These are phyloP conservation scores for Suillus bovinus DNA, from an alignment of 768 basidiomycete species.

Conservation along the genomic window DNA sequence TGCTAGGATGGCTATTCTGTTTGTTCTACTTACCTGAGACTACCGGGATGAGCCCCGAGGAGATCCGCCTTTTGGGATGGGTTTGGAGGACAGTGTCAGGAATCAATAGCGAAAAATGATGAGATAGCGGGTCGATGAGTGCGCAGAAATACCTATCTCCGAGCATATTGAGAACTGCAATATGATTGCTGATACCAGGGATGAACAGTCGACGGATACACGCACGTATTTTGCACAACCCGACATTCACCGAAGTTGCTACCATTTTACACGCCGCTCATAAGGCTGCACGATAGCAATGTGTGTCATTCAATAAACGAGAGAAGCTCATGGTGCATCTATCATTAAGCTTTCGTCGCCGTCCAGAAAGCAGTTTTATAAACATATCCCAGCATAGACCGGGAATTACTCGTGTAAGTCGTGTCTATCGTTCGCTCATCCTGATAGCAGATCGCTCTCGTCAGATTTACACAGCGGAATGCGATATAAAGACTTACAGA, in stretches of 20 bases:
- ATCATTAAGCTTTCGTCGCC: slow-evolving; percentile 45
- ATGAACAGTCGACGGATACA: background rate
- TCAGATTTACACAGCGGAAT: background rate
- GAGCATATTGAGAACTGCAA: background rate
- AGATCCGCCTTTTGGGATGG: slow-evolving; percentile 67
- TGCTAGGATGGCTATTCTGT: slow-evolving; percentile 69
- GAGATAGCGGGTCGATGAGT: slow-evolving; percentile 23
- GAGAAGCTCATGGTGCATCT: background rate
- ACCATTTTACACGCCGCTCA: background rate
- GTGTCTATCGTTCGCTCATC: slow-evolving; percentile 79
- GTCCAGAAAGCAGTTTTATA: slow-evolving; percentile 89
- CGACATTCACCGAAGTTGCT: background rate
- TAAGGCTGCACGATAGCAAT: background rate
- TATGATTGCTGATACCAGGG: background rate
- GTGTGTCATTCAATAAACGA: background rate
- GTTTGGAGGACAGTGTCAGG: slow-evolving; percentile 61
- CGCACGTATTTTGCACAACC: background rate
- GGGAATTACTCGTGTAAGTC: slow-evolving; percentile 82
- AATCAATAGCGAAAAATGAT: slow-evolving; percentile 44
- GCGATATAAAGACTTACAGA: slow-evolving; percentile 49
- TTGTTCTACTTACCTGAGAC: slow-evolving; percentile 77
- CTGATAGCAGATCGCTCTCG: slow-evolving; percentile 38
- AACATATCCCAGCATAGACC: slow-evolving; percentile 81
- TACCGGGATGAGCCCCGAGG: slow-evolving; percentile 44
- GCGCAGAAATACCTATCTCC: background rate